Percentiles rank a stretch among this genome's conserved stretches.
phyloP scores from a whole-genome alignment of 257 asterid species.

The Solanum habrochaites region DNA sequence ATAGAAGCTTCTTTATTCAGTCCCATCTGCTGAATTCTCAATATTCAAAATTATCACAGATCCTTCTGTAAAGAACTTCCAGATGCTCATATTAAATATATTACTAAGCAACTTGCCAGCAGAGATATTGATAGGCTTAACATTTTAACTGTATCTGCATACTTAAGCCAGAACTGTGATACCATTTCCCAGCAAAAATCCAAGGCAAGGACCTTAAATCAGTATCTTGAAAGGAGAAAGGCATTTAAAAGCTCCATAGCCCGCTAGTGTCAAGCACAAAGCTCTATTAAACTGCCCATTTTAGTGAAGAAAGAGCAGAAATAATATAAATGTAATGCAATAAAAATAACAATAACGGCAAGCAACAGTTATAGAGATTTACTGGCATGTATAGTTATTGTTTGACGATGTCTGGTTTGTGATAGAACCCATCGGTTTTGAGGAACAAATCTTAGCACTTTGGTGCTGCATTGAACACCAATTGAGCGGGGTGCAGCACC shows the following conservation, averaged over 20 bases:
- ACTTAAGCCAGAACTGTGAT: neutral
- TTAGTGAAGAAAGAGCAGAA: neutral
- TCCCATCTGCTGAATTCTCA: neutral
- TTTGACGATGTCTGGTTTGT: neutral
- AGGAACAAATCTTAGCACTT: neutral
- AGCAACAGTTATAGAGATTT: neutral
- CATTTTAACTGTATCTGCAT: neutral
- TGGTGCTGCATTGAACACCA: neutral
- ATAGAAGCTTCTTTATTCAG: neutral
- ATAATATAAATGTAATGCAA: neutral
- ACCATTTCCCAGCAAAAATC: neutral
- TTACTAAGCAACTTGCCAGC: neutral
- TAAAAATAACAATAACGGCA: neutral
- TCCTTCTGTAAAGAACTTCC: neutral
- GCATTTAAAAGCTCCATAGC: neutral
- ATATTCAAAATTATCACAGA: neutral
- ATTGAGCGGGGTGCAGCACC: neutral
- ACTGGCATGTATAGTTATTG: neutral
- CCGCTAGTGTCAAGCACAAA: neutral
- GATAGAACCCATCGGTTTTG: neutral
- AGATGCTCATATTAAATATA: neutral
- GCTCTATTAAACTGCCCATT: neutral
- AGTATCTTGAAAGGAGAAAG: neutral
- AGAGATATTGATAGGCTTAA: neutral
- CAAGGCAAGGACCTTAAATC: neutral